These are phyloP conservation scores for Debaryomyces subglobosus DNA, from an alignment of 1,139 yeast genomes.

Conservation along the genomic window DNA sequence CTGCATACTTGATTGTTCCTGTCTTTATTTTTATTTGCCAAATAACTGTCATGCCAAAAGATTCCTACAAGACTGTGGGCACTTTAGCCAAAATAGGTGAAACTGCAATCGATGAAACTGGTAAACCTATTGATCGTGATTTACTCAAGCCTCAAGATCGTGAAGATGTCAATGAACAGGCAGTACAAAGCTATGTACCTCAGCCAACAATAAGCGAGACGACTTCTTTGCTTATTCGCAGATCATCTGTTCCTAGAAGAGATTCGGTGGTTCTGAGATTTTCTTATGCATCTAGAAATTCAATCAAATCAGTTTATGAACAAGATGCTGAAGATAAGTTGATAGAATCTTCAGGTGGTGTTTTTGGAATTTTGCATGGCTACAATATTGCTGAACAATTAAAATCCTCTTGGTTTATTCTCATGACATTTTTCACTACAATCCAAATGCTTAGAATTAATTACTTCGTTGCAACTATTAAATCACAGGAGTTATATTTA, in stretches of 20 bases:
- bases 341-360: constrained; percentile 64
- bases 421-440: constrained; percentile 78
- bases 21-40: constrained; percentile 74
- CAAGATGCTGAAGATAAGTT: constrained; percentile 63
- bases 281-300: constrained; percentile 34
- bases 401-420: constrained; percentile 72
- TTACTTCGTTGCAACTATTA: constrained; percentile 86
- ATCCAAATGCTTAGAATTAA: constrained; percentile 89
- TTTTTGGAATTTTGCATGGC: constrained; percentile 85
- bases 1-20: constrained; percentile 70
- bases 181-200: constrained; percentile 12
- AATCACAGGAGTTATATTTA: constrained; percentile 74
- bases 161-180: constrained; percentile 12
- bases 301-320: constrained; percentile 62
- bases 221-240: constrained; percentile 43
- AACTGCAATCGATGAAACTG: constrained; percentile 70
- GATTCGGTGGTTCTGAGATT: constrained; percentile 40
- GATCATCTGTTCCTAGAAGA: constrained; percentile 39
- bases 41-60: constrained; percentile 73
- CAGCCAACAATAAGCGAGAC: constrained; percentile 49
- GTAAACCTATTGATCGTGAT: constrained; percentile 49
- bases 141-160: constrained; percentile 42
- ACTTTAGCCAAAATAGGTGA: constrained; percentile 68
- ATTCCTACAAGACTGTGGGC: constrained; percentile 73
- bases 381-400: constrained; percentile 63